Evolutionary conservation across 169 alveolate genomes (phyloP), one percentile per base, ranked within the genome.

Genomic region (Neospora caninum): DNA sequence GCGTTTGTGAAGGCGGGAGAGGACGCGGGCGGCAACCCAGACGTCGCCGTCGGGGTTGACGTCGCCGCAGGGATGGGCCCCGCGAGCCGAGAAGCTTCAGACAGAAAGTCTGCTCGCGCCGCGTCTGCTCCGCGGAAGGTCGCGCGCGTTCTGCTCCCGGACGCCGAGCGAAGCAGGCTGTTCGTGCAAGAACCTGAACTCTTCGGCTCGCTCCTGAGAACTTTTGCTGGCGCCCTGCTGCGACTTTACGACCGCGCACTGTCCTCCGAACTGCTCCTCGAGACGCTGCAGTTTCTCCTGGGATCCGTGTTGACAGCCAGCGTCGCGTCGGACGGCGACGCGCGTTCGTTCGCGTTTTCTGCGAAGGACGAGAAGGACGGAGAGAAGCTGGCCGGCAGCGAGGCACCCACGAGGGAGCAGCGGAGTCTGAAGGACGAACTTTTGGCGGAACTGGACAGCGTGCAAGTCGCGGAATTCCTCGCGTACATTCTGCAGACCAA

Each of bases 261-360:
- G 36, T 78, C 91, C 43, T 29, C 80, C 38, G 92, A 92, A 34
- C 91, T 92, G 27, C 87, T 70, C 41, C 69, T 87, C 31, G 42
- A 78, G 43, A 88, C 80, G 16, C 87, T 92, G 70, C 94, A 82
- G 54, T 73, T 92, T 70, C 92, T 92, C 43, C 92, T 92, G 29
- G 86, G 88, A 25, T 38, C 39, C 69, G 64, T 42, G 34, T 0
- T 82, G 69, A 82, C 89, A 36, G 89, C 89, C 39, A 82, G 89
- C 64, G 64, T 27, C 20, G 89, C 89, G 4, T 64, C 22, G 38
- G 89, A 25, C 34, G 49, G 31, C 31, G 39, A 31, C 42, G 25
- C 31, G 27, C 13, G 84, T 27, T 10, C 25, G 31, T n/a, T 7
- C 27, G 84, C 45, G 43, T n/a, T 9, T 27, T 18, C 10, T 2